Evolutionary conservation across 2,329 filamentous ascomycete species (phyloP), one percentile per base, ranked within the genome.

Genomic region (Apiospora arundinis): DNA sequence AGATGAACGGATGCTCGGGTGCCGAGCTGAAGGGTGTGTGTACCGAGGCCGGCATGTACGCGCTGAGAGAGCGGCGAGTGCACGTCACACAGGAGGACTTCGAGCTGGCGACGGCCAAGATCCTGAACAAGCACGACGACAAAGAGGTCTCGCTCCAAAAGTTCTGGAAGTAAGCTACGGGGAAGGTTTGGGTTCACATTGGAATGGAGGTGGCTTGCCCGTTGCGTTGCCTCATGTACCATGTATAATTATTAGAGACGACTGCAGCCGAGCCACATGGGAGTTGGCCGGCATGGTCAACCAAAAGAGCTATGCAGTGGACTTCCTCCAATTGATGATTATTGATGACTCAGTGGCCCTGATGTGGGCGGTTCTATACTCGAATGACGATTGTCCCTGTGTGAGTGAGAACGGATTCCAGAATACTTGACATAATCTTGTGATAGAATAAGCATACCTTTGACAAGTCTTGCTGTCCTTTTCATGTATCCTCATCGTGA

Each of bases 41-140:
- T 83, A 99, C 96, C 65, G 96, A 99, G 84, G 95, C 96, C 2
- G 96, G 96, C 78, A 99, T 99, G 96, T 99, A 96, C 81, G 96
- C 96, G 18, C 88, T 99, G 75, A 92, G 96, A 77, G 96, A 99
- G 86, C 89, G 96, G 80, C 92, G 96, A 84, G 95, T 99, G 72
- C 96, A 99, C 82, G 96, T 99, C 76, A 99, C 96, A 48, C 96
- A 99, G 83, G 96, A 99, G 84, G 96, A 99, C 84, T 99, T 99
- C 82, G 96, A 99, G 82, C 89, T 99, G 74, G 96, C 96, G 45
- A 99, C 96, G 8, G 96, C 96, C 81, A 99, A 99, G 93, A 95
- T 99, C 73, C 89, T 99, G 81, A 98, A 99, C 90, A 98, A 98
- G 89, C 96, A 98, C 82, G 96, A 98, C 80, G 96, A 99, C 84